phyloP scores from a whole-genome alignment of 805 yeast species.

The Dipodascopsis uninucleata region DNA sequence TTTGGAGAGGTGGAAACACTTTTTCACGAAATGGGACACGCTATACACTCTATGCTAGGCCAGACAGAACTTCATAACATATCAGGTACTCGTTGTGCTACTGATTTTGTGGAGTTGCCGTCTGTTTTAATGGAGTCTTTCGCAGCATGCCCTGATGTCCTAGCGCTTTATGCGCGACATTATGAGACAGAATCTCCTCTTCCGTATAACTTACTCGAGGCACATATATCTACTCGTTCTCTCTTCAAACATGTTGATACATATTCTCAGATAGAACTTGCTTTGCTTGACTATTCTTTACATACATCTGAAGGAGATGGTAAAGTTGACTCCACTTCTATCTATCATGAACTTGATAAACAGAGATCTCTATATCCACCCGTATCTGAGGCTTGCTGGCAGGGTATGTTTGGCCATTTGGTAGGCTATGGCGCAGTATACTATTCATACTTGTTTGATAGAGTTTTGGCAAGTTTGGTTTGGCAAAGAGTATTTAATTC shows the following conservation, averaged over 20 bases:
- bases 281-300: conserved; percentile 76
- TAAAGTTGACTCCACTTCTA: conserved; percentile 52
- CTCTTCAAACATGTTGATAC: conserved; percentile 66
- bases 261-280: conserved; percentile 85
- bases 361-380: conserved; percentile 63
- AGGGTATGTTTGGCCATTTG: conserved; percentile 88
- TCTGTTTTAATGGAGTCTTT: conserved; percentile 95
- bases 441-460: conserved; percentile 83
- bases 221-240: conserved; percentile 50
- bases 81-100: conserved; percentile 90
- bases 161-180: conserved; percentile 69
- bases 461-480: conserved; percentile 84
- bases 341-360: conserved; percentile 65
- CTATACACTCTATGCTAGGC: conserved; percentile 96
- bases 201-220: conserved; percentile 47
- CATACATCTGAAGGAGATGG: conserved; percentile 41
- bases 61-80: conserved; percentile 85
- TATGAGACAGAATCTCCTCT: conserved; percentile 61
- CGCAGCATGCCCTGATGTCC: conserved; percentile 74
- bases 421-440: conserved; percentile 93
- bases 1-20: conserved; percentile 85
- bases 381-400: conserved; percentile 66
- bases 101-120: conserved; percentile 95
- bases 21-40: conserved; percentile 99
- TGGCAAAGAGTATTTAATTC: conserved; percentile 66